Evolutionary conservation across 441 rosid genomes (phyloP), one percentile per base, ranked within the genome.

Genomic region (California macrophylla): DNA sequence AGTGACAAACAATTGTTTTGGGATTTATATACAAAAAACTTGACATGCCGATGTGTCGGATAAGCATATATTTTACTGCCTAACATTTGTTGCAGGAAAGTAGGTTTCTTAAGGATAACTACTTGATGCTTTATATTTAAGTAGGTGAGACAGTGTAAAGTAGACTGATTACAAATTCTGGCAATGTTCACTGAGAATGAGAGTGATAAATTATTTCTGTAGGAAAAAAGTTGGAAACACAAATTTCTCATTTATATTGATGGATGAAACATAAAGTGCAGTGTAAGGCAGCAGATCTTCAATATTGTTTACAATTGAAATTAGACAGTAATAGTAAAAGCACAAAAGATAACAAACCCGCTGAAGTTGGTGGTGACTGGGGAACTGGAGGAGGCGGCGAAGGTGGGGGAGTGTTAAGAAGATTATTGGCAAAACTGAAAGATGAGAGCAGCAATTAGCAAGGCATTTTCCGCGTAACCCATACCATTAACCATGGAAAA

Each of bases 361-460:
- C 24, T 67, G 83, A 15, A 70, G 86, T 0, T 18, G 77, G n/a
- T 18, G 85, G 1, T 3, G 84, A 4, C 45, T 90, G 89, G 69
- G 82, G 29, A 72, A 82, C 8, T 50, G 97, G 90, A 84, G 93
- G 85, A 3, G 96, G 88, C 0, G 91, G 89, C 72, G 92, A 23
- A 54, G 71, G 72, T 24, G 82, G 83, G 72, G 28, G 66, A 9
- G 0, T 0, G 0, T n/a, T 82, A 9, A 93, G 74, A 0, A 0
- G 0, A 76, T 87, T 93, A 66, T 78, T 72, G 0, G 6, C 1
- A 85, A 86, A 93, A 93, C 94, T 93, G 87, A 79, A 76, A 68
- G 72, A 71, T 24, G 68, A 16, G 52, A 74, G 73, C 13, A 56
- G 67, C 20, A 73, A 26, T 84, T 74, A 89, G 77, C 66, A 68